Conservation (phyloP, 108 stramenopile species). For the Chaetoceros tenuissimus region DNA sequence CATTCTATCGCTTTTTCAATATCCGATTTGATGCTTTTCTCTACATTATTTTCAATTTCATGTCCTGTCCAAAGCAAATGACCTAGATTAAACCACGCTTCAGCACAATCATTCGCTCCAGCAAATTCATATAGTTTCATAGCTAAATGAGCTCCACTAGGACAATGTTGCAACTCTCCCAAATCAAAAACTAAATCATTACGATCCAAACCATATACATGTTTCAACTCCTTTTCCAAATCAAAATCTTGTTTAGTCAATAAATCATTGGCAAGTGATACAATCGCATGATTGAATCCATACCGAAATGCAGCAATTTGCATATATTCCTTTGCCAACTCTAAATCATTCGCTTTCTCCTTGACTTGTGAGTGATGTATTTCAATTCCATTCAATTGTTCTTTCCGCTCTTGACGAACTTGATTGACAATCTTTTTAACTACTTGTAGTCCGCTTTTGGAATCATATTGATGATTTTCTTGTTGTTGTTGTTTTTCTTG, state of each 20-base stretch:
- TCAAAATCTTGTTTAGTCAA: not conserved
- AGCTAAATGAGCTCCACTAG: constrained; percentile 15
- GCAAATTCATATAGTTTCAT: constrained; percentile 41
- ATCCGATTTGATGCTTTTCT: not conserved
- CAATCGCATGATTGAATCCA: constrained; percentile 45
- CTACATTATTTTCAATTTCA: constrained; percentile 13
- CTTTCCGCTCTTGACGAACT: constrained; percentile 20
- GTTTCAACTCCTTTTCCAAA: not conserved
- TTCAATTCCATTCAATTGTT: too few species aligned
- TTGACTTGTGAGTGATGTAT: too few species aligned
- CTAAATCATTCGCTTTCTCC: not conserved
- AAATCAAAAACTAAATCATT: not conserved
- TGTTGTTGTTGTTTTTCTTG: not conserved
- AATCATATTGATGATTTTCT: not conserved
- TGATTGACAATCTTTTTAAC: constrained; percentile 60
- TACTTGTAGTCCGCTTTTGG: constrained; percentile 45
- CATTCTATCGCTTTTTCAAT: constrained; percentile 39
- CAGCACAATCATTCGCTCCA: constrained; percentile 41
- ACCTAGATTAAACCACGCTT: constrained; percentile 75
- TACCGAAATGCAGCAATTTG: constrained; percentile 50
- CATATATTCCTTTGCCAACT: constrained; percentile 22
- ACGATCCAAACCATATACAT: not conserved
- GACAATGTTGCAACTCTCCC: not conserved
- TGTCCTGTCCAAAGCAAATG: constrained; percentile 62
- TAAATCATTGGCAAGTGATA: constrained; percentile 17